Percentiles rank a stretch among this genome's conserved stretches.
These are phyloP conservation scores for Blastobotrys persicus DNA, from an alignment of 1,139 yeast genomes.

Conservation along the genomic window DNA sequence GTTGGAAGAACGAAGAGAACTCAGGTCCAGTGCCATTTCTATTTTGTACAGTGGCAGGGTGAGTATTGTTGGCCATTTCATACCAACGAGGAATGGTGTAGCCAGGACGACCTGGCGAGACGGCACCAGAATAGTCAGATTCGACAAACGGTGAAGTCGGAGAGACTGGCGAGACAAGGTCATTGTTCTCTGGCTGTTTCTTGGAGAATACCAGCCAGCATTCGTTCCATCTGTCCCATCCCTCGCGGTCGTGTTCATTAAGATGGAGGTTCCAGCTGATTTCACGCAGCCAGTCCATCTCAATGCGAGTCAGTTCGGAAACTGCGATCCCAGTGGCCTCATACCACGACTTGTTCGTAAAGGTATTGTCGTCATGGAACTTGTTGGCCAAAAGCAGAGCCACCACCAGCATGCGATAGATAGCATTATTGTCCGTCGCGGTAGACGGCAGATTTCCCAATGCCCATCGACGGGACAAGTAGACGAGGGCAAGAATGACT, in stretches of 20 bases:
- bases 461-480: constrained; percentile 52
- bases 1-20: constrained; percentile 22
- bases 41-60: not conserved
- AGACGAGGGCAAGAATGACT: constrained; percentile 72
- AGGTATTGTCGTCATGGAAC: constrained; percentile 94
- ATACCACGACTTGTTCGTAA: constrained; percentile 92
- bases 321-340: constrained; percentile 85
- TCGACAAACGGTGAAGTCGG: constrained; percentile 9
- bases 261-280: constrained; percentile 38
- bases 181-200: not conserved
- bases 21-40: not conserved
- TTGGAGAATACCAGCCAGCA: constrained; percentile 34
- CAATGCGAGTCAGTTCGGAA: constrained; percentile 58
- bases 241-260: constrained; percentile 31
- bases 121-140: constrained; percentile 3
- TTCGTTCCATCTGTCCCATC: constrained; percentile 42
- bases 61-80: constrained; percentile 21
- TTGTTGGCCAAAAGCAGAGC: constrained; percentile 85
- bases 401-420: constrained; percentile 63
- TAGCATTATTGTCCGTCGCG: constrained; percentile 32
- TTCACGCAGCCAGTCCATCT: constrained; percentile 64
- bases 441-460: constrained; percentile 32
- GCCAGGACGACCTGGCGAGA: constrained; percentile 13
- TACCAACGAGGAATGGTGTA: constrained; percentile 30
- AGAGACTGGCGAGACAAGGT: not conserved